These are phyloP conservation scores for Xylariomycetidae sp. DNA, from an alignment of 2,329 filamentous ascomycete genomes.

Conservation along the genomic window DNA sequence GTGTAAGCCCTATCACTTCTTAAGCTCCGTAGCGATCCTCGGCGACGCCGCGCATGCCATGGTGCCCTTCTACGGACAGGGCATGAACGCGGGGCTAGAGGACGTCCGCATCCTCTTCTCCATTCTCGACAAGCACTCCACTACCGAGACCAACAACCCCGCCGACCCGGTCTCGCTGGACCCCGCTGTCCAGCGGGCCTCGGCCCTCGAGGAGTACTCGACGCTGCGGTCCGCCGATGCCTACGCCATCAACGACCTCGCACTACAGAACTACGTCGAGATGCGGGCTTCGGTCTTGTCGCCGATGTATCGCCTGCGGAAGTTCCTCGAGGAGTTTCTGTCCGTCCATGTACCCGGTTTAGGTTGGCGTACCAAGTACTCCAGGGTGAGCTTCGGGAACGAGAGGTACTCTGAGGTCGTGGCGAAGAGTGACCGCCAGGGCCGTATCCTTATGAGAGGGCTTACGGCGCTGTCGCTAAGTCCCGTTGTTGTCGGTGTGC, in stretches of 20 bases:
- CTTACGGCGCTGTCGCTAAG: conserved; percentile 32
- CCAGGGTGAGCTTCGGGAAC: conserved; percentile 88
- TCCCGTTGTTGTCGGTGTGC: conserved; percentile 14
- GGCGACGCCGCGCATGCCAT: conserved; percentile 96
- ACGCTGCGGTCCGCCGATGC: conserved; percentile 70
- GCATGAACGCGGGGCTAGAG: conserved; percentile 95
- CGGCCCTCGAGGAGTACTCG: conserved; percentile 74
- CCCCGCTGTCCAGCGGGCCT: conserved; percentile 55
- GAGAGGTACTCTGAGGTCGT: conserved; percentile 84
- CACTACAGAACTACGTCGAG: conserved; percentile 85
- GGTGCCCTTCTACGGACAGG: conserved; percentile 97
- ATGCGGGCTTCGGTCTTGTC: conserved; percentile 86
- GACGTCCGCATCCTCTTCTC: conserved; percentile 87
- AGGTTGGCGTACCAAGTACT: conserved; percentile 91
- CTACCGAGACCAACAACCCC: conserved; percentile 40
- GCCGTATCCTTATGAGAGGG: conserved; percentile 49
- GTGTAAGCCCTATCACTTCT: conserved; percentile 82
- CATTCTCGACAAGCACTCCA: conserved; percentile 65
- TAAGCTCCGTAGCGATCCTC: conserved; percentile 72
- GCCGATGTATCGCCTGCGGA: conserved; percentile 72
- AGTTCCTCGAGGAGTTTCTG: conserved; percentile 79
- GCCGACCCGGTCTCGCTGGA: conserved; percentile 31
- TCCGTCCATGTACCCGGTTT: conserved; percentile 69
- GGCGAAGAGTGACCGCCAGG: conserved; percentile 63
- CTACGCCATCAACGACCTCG: conserved; percentile 87